Evolutionary conservation across 2,329 filamentous ascomycete species (phyloP).

Genomic region (Claviceps pusilla): DNA sequence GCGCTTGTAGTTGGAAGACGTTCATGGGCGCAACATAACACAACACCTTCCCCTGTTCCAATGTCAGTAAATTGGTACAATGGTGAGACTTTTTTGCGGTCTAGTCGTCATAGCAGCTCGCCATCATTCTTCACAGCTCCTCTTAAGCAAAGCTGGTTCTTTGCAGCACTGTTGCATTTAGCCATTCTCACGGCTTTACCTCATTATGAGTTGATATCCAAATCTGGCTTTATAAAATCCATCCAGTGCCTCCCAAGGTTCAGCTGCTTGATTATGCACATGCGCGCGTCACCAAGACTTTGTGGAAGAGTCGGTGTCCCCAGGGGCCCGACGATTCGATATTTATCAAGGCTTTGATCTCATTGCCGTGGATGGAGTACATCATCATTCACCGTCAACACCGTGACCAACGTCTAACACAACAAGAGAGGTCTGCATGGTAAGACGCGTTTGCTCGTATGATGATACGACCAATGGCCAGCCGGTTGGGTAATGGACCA

Average conservation of each 20-base stretch:
- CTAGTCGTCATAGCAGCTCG: conserved; percentile 7
- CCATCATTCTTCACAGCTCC: conserved; percentile 27
- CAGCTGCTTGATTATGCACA: conserved; percentile 35
- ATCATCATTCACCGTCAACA: conserved; percentile 34
- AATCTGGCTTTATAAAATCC: conserved; percentile 41
- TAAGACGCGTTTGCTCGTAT: conserved; percentile 39
- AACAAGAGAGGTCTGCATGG: conserved; percentile 45
- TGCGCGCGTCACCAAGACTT: conserved; percentile 46
- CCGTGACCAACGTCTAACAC: conserved; percentile 25
- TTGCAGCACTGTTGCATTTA: conserved; percentile 37
- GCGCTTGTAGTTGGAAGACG: neutral
- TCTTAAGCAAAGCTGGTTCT: conserved; percentile 26
- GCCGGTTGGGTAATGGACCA: conserved; percentile 37
- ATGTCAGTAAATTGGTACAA: conserved; percentile 35
- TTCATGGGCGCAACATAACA: conserved; percentile 12
- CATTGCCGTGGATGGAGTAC: conserved; percentile 48
- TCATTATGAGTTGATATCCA: conserved; percentile 55
- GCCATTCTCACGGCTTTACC: conserved; percentile 41
- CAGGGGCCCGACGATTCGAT: conserved; percentile 27
- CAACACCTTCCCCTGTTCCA: conserved; percentile 38
- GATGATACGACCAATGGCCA: conserved; percentile 44
- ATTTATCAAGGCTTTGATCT: conserved; percentile 26
- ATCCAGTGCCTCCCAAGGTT: conserved; percentile 47
- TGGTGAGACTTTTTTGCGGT: conserved; percentile 15
- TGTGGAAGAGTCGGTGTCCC: conserved; percentile 44